phyloP scores from a whole-genome alignment of 352 stramenopile genomes.

The Pythium sukuiense region DNA sequence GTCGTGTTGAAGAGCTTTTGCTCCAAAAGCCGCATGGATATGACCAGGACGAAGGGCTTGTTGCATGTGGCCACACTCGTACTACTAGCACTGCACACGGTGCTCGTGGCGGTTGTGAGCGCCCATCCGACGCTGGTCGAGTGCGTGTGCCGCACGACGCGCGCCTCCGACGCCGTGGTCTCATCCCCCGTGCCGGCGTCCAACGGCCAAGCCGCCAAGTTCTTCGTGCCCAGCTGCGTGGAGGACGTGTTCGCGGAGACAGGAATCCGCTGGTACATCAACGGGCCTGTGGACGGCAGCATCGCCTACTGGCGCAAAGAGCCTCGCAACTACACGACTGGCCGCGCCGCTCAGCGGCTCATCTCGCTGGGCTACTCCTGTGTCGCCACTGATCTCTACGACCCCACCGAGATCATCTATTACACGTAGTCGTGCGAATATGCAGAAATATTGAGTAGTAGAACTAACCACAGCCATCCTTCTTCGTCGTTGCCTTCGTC shows the following conservation, averaged over 20 bases:
- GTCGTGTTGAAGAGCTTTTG: background rate
- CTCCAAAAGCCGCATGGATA: background rate
- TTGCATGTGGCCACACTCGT: background rate
- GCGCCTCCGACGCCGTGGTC: conserved; percentile 57
- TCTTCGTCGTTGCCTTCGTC: background rate
- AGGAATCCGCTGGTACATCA: conserved; percentile 80
- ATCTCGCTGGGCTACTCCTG: conserved; percentile 74
- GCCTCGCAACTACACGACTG: conserved; percentile 38
- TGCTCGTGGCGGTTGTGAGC: background rate
- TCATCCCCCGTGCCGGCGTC: conserved; percentile 37
- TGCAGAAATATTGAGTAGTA: conserved; percentile 27
- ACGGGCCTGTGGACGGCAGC: conserved; percentile 53
- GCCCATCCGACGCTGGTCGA: conserved; percentile 68
- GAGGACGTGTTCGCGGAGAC: conserved; percentile 80
- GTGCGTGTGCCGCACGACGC: conserved; percentile 73
- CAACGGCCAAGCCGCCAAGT: conserved; percentile 55
- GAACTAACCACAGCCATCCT: background rate
- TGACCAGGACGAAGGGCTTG: background rate
- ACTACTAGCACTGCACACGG: background rate
- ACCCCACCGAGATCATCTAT: conserved; percentile 51
- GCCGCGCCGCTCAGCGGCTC: conserved; percentile 61
- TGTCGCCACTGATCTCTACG: conserved; percentile 65
- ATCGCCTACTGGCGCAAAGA: conserved; percentile 64
- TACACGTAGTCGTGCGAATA: conserved; percentile 20
- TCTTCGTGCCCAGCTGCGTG: conserved; percentile 60